Evolutionary conservation across 768 basidiomycete genomes (phyloP).

Genomic region (Lentinula detonsa): DNA sequence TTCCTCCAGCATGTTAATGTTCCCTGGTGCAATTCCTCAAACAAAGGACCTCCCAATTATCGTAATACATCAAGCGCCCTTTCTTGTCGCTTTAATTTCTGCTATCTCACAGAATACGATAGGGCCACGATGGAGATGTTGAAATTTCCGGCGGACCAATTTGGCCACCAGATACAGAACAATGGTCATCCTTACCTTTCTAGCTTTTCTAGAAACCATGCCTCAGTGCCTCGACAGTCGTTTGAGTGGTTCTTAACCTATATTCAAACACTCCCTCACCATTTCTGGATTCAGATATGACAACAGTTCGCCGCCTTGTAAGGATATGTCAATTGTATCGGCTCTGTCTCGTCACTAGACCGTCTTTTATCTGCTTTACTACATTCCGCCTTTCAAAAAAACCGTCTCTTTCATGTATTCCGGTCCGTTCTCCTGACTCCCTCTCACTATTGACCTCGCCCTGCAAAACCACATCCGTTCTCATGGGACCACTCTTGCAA

Average conservation of each 20-base stretch:
- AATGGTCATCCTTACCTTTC: neutral
- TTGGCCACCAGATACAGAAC: neutral
- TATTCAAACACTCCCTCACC: neutral
- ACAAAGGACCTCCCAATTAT: neutral
- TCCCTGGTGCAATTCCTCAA: neutral
- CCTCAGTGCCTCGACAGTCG: neutral
- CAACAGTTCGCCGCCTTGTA: neutral
- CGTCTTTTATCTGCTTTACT: neutral
- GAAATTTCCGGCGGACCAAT: neutral
- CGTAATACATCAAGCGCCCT: neutral
- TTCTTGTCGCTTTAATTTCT: neutral
- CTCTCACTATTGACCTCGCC: neutral
- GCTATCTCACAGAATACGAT: neutral
- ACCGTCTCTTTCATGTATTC: neutral
- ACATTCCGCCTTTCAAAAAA: neutral
- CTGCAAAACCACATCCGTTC: neutral
- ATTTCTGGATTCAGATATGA: neutral
- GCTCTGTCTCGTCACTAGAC: neutral
- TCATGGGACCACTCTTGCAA: neutral
- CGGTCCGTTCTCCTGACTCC: neutral
- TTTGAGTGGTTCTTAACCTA: neutral
- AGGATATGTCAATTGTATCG: neutral
- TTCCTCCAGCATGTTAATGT: too few relatives aligned
- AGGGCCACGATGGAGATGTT: neutral
- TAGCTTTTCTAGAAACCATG: neutral